phyloP scores from a whole-genome alignment of 2,329 filamentous ascomycete genomes.

The Pseudogymnoascus destructans region DNA sequence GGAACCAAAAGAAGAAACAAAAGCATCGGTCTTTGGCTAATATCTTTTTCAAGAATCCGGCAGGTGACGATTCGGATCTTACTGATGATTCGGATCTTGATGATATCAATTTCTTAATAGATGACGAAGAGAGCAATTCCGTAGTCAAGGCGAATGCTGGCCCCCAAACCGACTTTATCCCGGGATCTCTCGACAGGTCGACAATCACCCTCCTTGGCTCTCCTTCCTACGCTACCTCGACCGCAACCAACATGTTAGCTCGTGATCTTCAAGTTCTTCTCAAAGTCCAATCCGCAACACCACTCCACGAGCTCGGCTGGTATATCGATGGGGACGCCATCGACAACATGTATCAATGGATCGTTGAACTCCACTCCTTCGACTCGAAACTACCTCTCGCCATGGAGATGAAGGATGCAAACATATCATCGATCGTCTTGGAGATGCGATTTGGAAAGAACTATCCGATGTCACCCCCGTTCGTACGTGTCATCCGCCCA shows the following conservation, averaged over 20 bases:
- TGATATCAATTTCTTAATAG: slow-evolving; percentile 1
- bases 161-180: slow-evolving; percentile 45
- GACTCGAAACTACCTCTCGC: slow-evolving; percentile 55
- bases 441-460: slow-evolving; percentile 69
- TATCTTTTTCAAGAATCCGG: neutral
- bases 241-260: slow-evolving; percentile 49
- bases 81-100: slow-evolving; percentile 7
- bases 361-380: slow-evolving; percentile 79
- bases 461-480: slow-evolving; percentile 69
- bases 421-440: slow-evolving; percentile 56
- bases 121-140: neutral
- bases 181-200: slow-evolving; percentile 49
- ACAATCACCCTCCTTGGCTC: slow-evolving; percentile 50
- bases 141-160: slow-evolving; percentile 10
- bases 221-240: slow-evolving; percentile 50
- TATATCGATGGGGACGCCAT: slow-evolving; percentile 56
- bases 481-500: slow-evolving; percentile 70
- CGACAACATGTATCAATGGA: slow-evolving; percentile 78
- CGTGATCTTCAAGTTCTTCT: slow-evolving; percentile 51
- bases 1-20: slow-evolving; percentile 13
- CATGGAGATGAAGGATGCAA: slow-evolving; percentile 53
- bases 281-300: slow-evolving; percentile 47
- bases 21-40: slow-evolving; percentile 11
- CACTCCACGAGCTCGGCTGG: slow-evolving; percentile 63
- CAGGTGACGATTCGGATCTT: neutral